These are phyloP conservation scores for Myriosclerotinia curreyana DNA, from an alignment of 2,329 filamentous ascomycete genomes.

Conservation along the genomic window DNA sequence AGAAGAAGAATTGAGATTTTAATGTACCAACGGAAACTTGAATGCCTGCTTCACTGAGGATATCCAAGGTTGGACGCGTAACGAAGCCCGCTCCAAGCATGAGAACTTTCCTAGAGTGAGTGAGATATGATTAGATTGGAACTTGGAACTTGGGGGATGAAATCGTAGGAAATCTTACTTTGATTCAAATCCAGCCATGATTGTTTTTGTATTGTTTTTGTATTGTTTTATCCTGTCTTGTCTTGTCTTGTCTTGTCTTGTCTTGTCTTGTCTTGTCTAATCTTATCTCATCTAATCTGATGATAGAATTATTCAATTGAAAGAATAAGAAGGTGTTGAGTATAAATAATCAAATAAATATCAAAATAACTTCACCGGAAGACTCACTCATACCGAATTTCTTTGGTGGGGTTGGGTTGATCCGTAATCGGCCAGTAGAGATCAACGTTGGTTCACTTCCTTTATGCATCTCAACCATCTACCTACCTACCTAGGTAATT, in stretches of 20 bases:
- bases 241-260: too few species aligned
- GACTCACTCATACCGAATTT: conserved; percentile 31
- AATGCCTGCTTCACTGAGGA: conserved; percentile 55
- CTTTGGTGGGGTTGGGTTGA: conserved; percentile 35
- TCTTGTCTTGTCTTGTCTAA: too few species aligned
- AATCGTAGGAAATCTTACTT: background rate
- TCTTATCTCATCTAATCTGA: too few species aligned
- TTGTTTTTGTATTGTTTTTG: too few species aligned
- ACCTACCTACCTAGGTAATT: too few species aligned
- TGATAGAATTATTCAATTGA: background rate
- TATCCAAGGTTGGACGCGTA: conserved; percentile 56
- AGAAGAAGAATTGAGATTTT: background rate
- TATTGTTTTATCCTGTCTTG: too few species aligned
- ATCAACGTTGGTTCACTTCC: background rate
- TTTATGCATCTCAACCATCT: background rate
- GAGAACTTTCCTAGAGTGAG: conserved; percentile 41
- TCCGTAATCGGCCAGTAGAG: conserved; percentile 27
- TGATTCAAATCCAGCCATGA: conserved; percentile 16
- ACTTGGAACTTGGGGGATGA: background rate
- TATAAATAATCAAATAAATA: conserved; percentile 5
- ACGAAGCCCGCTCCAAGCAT: conserved; percentile 54
- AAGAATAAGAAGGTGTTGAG: background rate
- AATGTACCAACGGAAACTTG: conserved; percentile 53
- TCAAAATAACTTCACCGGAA: conserved; percentile 23
- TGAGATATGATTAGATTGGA: background rate